Conservation (phyloP, 257 asterid species). For the Solanum ahanhuiri region DNA sequence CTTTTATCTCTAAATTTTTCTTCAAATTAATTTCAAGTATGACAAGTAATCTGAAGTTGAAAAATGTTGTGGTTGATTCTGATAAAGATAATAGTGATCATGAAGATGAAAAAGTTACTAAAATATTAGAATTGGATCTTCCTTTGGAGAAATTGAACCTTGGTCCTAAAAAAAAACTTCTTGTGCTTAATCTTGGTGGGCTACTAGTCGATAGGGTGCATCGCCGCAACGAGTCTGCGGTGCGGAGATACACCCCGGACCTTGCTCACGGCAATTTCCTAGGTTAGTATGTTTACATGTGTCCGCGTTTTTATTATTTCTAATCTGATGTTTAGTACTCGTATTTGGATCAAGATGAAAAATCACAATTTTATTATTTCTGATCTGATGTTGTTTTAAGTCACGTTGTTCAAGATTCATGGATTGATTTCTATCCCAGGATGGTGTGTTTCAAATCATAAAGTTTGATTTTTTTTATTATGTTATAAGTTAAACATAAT, state of each 20-base stretch:
- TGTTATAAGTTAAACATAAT: too few species aligned
- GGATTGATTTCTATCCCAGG: too few species aligned
- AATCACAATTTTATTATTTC: too few species aligned
- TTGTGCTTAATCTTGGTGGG: conserved; percentile 49
- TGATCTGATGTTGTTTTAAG: too few species aligned
- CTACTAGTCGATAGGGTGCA: conserved; percentile 35
- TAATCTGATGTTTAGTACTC: too few species aligned
- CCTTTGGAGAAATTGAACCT: conserved; percentile 32
- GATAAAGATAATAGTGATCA: background rate
- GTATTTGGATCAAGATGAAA: too few species aligned
- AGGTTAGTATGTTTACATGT: background rate
- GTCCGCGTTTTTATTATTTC: too few species aligned
- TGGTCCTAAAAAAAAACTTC: conserved; percentile 49
- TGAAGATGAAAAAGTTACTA: background rate
- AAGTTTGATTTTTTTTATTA: too few species aligned
- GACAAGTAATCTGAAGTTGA: background rate
- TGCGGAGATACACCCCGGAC: background rate
- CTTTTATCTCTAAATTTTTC: too few species aligned
- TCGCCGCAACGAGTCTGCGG: background rate
- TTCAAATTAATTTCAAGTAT: too few species aligned
- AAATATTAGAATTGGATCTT: conserved; percentile 13
- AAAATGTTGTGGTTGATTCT: background rate
- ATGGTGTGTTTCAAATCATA: too few species aligned
- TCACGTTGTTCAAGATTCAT: too few species aligned
- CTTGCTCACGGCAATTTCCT: background rate